These are phyloP conservation scores for Rhynchosporium agropyri DNA, from an alignment of 2,329 filamentous ascomycete genomes.

Conservation along the genomic window DNA sequence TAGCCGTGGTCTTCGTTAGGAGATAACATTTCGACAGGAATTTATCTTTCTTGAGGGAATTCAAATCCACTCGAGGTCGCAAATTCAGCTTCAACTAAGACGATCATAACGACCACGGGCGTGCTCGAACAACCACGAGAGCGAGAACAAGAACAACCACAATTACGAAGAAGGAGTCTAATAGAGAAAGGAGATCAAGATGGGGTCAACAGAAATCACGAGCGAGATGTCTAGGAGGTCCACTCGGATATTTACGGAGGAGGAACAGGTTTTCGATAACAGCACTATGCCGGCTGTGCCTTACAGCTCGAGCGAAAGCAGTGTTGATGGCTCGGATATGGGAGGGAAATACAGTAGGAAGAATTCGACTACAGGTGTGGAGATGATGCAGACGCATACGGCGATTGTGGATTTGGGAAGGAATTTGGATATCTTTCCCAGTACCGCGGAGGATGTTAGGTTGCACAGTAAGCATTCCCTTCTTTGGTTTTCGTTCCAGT, in stretches of 20 bases:
- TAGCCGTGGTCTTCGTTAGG: slow-evolving; percentile 29
- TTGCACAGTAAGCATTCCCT: slow-evolving; percentile 28
- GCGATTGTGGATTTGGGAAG: slow-evolving; percentile 28
- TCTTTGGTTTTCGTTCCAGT: too few relatives aligned
- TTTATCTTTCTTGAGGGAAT: background rate
- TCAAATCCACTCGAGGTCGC: background rate
- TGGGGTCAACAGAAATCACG: slow-evolving; percentile 13
- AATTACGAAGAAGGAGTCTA: background rate
- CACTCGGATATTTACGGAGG: slow-evolving; percentile 30
- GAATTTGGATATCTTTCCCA: slow-evolving; percentile 28
- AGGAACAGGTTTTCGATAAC: slow-evolving; percentile 24
- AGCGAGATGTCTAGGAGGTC: slow-evolving; percentile 32
- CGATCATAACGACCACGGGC: background rate
- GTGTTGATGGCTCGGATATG: background rate
- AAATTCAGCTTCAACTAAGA: background rate
- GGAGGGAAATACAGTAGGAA: slow-evolving; percentile 10
- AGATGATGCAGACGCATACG: slow-evolving; percentile 8
- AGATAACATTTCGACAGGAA: slow-evolving; percentile 12
- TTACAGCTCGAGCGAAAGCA: slow-evolving; percentile 5
- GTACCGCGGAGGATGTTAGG: slow-evolving; percentile 25
- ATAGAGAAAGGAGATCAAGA: slow-evolving; percentile 24
- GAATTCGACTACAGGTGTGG: slow-evolving; percentile 14
- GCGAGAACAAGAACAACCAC: background rate
- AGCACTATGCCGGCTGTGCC: slow-evolving; percentile 5
- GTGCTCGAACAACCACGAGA: background rate